Base-by-base conservation (phyloP, 805 yeast species). In the Teunomyces stri region DNA sequence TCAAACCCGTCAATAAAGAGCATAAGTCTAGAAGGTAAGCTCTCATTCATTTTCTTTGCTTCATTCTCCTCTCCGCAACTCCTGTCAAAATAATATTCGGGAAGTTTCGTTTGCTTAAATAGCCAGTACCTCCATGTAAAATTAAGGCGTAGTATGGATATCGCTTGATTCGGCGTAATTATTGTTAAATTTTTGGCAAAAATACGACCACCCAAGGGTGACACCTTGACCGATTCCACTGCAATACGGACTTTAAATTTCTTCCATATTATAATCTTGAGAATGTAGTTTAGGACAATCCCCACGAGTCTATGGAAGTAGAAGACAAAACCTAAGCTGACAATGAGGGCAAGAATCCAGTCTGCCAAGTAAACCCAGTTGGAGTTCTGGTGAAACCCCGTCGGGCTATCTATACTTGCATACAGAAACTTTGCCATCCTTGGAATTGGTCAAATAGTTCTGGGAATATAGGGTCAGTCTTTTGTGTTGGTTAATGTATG, bases 71-170 rank as follows among this genome's bases (percentile, higher is more conserved):
- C 43, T 10, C 49, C 52, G 5, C 36, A 53, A 12, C 47, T 41
- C 3, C 57, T 54, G 9, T 57, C 59, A 20, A 62, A 53, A 22
- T 53, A 57, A 43, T 70, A 65, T 31, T 66, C 69, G 2, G 79
- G 64, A 18, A 69, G 53, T 45, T 82, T 62, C 10, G 76, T 70
- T 28, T 66, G 54, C 3, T 71, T 67, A 44, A 89, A 53, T 13
- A 70, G 69, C 98, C 98, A 94, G 63, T 89, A 92, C 50, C 95
- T 67, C 98, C 98, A 94, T 0, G 96, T 87, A 22, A 92, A 60
- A 55, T 81, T 80, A 1, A 92, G 86, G 50, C 84, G 83, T 22
- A 87, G 75, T 1, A 87, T 74, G 7, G 89, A 79, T 1, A 89
- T 59, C 2, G 96, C 82, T 51, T 82, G 81, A 65, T 91, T 85